phyloP scores from a whole-genome alignment of 2,329 filamentous ascomycete species.

The Fusarium sp. region DNA sequence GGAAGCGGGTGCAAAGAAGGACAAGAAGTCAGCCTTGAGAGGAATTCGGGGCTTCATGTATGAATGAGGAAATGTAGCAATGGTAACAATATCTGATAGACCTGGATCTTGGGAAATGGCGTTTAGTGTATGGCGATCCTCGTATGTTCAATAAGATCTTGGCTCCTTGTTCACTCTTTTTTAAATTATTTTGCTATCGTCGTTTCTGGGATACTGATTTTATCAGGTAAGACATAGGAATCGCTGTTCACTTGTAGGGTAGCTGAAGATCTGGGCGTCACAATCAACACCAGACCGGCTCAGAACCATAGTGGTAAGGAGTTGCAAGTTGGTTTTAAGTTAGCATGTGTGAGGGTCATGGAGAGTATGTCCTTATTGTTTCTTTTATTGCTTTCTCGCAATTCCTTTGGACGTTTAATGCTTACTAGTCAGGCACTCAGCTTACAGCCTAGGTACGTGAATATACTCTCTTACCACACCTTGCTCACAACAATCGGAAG shows the following conservation, averaged over 20 bases:
- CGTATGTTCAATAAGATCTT: not conserved
- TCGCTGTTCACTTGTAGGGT: not conserved
- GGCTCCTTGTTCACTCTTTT: not conserved
- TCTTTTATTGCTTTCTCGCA: no score
- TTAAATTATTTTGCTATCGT: no score
- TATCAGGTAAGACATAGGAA: no score
- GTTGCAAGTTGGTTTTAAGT: no score
- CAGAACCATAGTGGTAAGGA: no score
- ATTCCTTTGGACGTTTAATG: no score
- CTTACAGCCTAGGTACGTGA: no score
- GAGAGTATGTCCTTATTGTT: no score
- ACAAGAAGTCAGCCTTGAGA: slow-evolving; percentile 54
- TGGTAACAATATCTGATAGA: slow-evolving; percentile 4
- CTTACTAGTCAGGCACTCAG: no score
- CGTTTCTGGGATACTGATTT: no score
- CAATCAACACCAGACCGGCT: no score
- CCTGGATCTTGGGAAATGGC: not conserved
- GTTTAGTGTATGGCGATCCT: not conserved
- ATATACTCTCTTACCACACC: not conserved
- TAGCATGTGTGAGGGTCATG: no score
- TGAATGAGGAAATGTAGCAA: slow-evolving; percentile 28
- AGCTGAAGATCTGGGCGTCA: not conserved
- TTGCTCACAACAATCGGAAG: slow-evolving; percentile 25
- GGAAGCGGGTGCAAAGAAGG: slow-evolving; percentile 51
- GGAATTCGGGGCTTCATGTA: slow-evolving; percentile 56